Evolutionary conservation across 2,329 filamentous ascomycete genomes (phyloP).

Genomic region (Botrytis byssoidea): DNA sequence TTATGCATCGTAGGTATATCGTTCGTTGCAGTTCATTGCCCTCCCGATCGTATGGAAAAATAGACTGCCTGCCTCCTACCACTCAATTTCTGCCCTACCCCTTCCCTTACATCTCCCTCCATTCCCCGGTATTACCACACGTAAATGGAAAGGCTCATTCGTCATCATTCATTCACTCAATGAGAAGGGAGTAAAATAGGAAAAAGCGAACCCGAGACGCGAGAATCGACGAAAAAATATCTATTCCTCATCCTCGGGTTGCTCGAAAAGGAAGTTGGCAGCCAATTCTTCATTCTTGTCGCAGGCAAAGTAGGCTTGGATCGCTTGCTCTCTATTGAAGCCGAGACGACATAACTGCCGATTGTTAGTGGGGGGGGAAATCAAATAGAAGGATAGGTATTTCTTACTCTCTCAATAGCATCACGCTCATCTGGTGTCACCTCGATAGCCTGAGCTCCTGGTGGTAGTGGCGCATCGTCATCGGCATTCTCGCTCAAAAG

Average conservation of each 20-base stretch:
- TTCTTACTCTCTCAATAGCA: conserved; percentile 85
- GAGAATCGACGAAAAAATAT: conserved; percentile 16
- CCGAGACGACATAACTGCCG: conserved; percentile 82
- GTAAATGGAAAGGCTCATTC: conserved; percentile 4
- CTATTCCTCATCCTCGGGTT: conserved; percentile 78
- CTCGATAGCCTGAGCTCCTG: conserved; percentile 82
- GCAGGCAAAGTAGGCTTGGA: conserved; percentile 98
- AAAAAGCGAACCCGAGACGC: conserved; percentile 20
- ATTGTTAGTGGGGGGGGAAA: conserved; percentile 19
- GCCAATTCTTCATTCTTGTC: conserved; percentile 99
- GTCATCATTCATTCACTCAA: conserved; percentile 16
- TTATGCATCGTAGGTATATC: neutral
- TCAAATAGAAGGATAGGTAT: conserved; percentile 28
- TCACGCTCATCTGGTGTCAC: conserved; percentile 96
- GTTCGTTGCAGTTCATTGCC: neutral
- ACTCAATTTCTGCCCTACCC: neutral
- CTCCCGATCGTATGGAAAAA: neutral
- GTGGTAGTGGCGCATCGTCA: conserved; percentile 79
- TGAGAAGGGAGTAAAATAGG: conserved; percentile 1
- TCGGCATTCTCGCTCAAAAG: conserved; percentile 85
- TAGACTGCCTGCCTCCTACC: neutral
- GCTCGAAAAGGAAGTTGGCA: conserved; percentile 96
- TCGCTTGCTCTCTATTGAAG: conserved; percentile 88
- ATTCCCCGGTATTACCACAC: conserved; percentile 14
- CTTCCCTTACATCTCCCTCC: conserved; percentile 1